A percentile compares a stretch with the other conserved stretches of the same genome.
Conservation (phyloP, 1,284 basidiomycete genomes). For the Ganoderma meredithae region DNA sequence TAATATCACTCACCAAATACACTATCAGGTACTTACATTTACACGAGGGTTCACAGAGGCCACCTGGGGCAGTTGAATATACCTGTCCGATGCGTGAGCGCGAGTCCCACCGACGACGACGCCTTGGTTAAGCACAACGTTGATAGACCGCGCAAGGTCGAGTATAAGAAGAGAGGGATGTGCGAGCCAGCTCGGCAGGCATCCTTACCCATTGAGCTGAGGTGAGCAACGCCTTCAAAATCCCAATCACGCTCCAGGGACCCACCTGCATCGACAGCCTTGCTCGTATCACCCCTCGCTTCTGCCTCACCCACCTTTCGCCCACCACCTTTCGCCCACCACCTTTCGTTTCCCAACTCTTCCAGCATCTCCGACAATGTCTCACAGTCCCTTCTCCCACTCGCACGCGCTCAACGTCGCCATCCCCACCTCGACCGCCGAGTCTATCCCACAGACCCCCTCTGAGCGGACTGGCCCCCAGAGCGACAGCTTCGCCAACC, state of each 20-base stretch:
- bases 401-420: constrained; percentile 13
- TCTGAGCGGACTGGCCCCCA: not conserved
- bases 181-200: not conserved
- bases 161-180: not conserved
- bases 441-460: not conserved
- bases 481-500: not conserved
- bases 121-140: not conserved
- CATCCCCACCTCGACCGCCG: constrained; percentile 11
- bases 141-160: not conserved
- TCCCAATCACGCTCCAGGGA: not conserved
- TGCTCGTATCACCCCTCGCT: not conserved
- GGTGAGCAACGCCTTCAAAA: not conserved
- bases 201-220: not conserved
- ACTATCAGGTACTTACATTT: too few relatives aligned
- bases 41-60: not conserved
- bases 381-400: constrained; percentile 3
- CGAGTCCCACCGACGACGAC: not conserved
- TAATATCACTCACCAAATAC: not conserved
- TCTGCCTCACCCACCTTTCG: not conserved
- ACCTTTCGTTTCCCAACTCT: not conserved
- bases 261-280: not conserved
- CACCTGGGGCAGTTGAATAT: not conserved
- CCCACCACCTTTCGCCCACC: not conserved
- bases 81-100: not conserved
- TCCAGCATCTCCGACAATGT: not conserved